These are phyloP conservation scores for Coemansia asiatica DNA, from an alignment of 192 early-diverging fungal genomes.

Conservation along the genomic window DNA sequence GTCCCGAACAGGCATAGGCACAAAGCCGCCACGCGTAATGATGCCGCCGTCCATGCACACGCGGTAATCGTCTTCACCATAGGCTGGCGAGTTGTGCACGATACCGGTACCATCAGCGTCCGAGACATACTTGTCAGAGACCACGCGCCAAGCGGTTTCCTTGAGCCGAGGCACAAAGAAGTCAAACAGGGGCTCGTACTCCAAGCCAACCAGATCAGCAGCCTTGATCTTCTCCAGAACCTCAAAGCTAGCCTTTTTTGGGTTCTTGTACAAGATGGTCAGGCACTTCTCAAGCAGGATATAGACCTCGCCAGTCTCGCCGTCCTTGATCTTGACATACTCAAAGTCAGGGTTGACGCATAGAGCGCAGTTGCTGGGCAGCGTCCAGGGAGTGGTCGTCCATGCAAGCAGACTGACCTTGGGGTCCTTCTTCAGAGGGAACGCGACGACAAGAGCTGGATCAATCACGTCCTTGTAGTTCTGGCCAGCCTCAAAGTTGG, in stretches of 20 bases:
- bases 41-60: slow-evolving; percentile 81
- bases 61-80: slow-evolving; percentile 99
- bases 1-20: slow-evolving; percentile 91
- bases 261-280: slow-evolving; percentile 88
- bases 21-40: slow-evolving; percentile 75
- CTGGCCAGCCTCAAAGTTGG: slow-evolving; percentile 95
- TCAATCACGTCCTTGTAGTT: slow-evolving; percentile 99
- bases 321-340: slow-evolving; percentile 94
- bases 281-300: slow-evolving; percentile 86
- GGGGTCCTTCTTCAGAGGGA: slow-evolving; percentile 86
- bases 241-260: slow-evolving; percentile 92
- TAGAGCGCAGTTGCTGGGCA: slow-evolving; percentile 93
- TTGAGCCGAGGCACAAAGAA: slow-evolving; percentile 75
- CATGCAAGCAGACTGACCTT: slow-evolving; percentile 83
- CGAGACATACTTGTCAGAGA: slow-evolving; percentile 90
- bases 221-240: slow-evolving; percentile 79
- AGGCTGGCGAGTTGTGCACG: slow-evolving; percentile 95
- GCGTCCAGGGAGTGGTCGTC: slow-evolving; percentile 99
- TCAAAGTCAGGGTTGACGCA: slow-evolving; percentile 92
- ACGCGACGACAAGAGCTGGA: slow-evolving; percentile 89
- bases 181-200: slow-evolving; percentile 90
- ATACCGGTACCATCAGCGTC: slow-evolving; percentile 95
- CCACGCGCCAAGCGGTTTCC: slow-evolving; percentile 79
- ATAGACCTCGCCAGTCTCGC: slow-evolving; percentile 77
- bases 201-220: slow-evolving; percentile 74